phyloP scores from a whole-genome alignment of 2,329 filamentous ascomycete genomes.

The Blastomyces emzantsi region DNA sequence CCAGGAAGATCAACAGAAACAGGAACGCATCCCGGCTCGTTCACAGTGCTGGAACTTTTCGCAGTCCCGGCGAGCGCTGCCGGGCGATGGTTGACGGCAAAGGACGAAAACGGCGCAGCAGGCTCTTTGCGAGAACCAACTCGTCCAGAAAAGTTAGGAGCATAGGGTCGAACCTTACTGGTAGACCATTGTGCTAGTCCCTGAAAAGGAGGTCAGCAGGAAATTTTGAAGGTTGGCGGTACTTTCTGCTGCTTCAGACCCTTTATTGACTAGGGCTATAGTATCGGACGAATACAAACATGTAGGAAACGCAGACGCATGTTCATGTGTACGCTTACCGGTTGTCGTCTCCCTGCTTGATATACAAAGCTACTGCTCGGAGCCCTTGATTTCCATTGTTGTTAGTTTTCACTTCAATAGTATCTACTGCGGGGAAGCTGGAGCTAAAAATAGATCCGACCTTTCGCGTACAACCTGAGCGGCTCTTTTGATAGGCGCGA shows the following conservation, averaged over 20 bases:
- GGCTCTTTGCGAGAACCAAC: not conserved
- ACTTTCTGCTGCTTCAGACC: not conserved
- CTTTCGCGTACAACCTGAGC: not conserved
- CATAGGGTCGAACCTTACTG: not conserved
- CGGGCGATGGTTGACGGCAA: not conserved
- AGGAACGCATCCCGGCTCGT: not conserved
- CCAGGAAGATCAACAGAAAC: slow-evolving; percentile 4
- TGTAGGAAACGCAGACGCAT: not conserved
- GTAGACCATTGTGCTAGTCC: not conserved
- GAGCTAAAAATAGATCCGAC: not conserved
- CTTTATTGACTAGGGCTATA: not conserved
- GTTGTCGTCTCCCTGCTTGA: not conserved
- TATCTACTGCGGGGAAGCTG: too few relatives aligned
- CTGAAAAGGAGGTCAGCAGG: not conserved
- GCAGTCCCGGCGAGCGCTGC: not conserved
- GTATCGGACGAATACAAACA: too few relatives aligned
- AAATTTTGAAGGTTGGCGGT: not conserved
- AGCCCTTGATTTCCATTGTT: not conserved
- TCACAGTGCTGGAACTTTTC: not conserved
- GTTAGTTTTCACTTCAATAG: not conserved
- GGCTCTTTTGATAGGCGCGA: not conserved
- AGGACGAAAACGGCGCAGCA: not conserved
- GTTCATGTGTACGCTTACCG: not conserved
- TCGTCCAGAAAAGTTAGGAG: not conserved
- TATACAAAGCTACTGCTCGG: not conserved